Percentiles rank a stretch among this genome's conserved stretches.
These are phyloP conservation scores for Quercus variabilis DNA, from an alignment of 306 rosid genomes.

Conservation along the genomic window DNA sequence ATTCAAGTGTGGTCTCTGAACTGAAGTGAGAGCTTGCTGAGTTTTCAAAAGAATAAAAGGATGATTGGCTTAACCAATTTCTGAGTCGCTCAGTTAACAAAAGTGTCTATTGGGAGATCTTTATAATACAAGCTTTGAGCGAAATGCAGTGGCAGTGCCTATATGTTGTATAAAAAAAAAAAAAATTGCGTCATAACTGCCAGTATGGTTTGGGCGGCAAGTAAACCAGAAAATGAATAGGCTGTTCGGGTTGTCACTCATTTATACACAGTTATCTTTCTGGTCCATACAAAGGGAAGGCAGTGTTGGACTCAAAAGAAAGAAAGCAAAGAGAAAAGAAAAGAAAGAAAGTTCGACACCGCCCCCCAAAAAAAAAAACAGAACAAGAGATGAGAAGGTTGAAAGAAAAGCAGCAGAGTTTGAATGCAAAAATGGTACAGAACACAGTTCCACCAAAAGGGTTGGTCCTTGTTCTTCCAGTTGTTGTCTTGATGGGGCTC, in stretches of 20 bases:
- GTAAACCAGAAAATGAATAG: too few relatives aligned
- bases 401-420: neutral
- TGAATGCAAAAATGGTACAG: neutral
- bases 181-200: too few relatives aligned
- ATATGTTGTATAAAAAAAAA: too few relatives aligned
- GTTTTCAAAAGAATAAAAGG: too few relatives aligned
- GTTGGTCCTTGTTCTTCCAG: slow-evolving; percentile 12
- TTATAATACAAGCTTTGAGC: too few relatives aligned
- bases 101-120: too few relatives aligned
- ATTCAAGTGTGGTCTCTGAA: too few relatives aligned
- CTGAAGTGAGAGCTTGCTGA: too few relatives aligned
- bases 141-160: too few relatives aligned
- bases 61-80: too few relatives aligned
- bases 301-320: neutral
- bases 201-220: too few relatives aligned
- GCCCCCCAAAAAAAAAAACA: neutral
- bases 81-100: too few relatives aligned
- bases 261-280: neutral
- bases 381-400: neutral
- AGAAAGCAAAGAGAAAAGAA: neutral
- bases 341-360: neutral
- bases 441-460: neutral
- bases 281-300: neutral
- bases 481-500: slow-evolving; percentile 20
- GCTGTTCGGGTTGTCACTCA: neutral